Percentiles rank a stretch among this genome's conserved stretches.
phyloP scores from a whole-genome alignment of 1,284 basidiomycete species.

The Termitomyces sp. region DNA sequence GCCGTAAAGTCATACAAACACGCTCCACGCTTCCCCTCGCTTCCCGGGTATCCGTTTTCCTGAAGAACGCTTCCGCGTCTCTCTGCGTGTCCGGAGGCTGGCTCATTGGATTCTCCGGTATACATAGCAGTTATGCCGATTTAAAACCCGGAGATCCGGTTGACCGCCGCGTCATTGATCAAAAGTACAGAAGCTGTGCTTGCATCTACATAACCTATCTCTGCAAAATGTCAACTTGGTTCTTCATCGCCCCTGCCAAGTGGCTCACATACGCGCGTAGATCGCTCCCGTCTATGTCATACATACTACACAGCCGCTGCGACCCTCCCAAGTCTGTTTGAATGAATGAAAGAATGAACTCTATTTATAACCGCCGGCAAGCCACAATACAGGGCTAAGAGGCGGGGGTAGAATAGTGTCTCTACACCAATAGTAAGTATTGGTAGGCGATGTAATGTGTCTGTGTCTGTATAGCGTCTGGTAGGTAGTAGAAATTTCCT shows the following conservation, averaged over 20 bases:
- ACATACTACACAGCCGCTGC: not conserved
- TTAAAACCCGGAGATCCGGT: not conserved
- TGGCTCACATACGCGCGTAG: too few relatives aligned
- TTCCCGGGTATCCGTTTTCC: not conserved
- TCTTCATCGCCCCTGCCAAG: not conserved
- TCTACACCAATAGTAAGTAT: too few relatives aligned
- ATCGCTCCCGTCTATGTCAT: not conserved
- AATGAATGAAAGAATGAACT: too few relatives aligned
- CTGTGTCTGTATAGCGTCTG: too few relatives aligned
- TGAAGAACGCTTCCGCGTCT: too few relatives aligned
- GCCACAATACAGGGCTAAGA: too few relatives aligned
- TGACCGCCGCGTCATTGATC: not conserved
- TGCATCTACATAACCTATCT: not conserved
- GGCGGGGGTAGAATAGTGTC: too few relatives aligned
- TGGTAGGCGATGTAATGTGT: too few relatives aligned
- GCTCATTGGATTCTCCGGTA: not conserved
- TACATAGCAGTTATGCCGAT: not conserved
- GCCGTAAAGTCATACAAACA: not conserved
- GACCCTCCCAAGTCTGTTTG: not conserved
- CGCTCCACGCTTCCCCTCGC: not conserved
- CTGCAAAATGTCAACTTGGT: not conserved
- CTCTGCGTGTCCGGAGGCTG: not conserved
- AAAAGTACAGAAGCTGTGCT: not conserved
- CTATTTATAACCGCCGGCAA: too few relatives aligned
- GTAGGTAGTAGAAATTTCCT: too few relatives aligned